phyloP scores from a whole-genome alignment of 352 stramenopile genomes.

The Elongisporangium undulatum region DNA sequence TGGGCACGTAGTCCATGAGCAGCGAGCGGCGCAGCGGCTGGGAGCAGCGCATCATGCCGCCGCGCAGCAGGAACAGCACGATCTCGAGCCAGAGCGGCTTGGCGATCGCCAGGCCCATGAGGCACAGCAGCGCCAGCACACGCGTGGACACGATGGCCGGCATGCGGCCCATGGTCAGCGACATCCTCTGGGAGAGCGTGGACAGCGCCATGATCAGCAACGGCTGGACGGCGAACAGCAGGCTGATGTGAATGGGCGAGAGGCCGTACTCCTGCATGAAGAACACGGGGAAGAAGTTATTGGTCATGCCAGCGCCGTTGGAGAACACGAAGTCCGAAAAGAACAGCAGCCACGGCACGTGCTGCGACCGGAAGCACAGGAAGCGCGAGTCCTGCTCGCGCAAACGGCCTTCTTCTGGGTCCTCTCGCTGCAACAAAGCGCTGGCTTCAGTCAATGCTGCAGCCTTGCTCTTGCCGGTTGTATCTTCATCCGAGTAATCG shows the following conservation, averaged over 20 bases:
- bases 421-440: not conserved
- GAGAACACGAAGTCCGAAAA: conserved; percentile 79
- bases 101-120: conserved; percentile 62
- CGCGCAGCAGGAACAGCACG: conserved; percentile 65
- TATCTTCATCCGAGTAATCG: conserved; percentile 58
- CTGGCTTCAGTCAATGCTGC: conserved; percentile 7
- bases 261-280: conserved; percentile 79
- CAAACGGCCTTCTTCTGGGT: not conserved
- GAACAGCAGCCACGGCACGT: conserved; percentile 72
- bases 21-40: conserved; percentile 72
- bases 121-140: conserved; percentile 45
- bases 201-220: conserved; percentile 67
- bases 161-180: conserved; percentile 55
- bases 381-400: conserved; percentile 32
- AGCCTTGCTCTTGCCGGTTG: conserved; percentile 20
- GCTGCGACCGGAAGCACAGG: conserved; percentile 54
- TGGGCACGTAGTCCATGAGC: conserved; percentile 77
- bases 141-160: conserved; percentile 70
- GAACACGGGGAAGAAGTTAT: conserved; percentile 84
- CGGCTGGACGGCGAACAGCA: conserved; percentile 63
- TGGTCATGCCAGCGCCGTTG: conserved; percentile 81
- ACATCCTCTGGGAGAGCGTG: conserved; percentile 45
- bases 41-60: conserved; percentile 82
- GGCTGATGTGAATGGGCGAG: conserved; percentile 64
- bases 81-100: conserved; percentile 56